Percentiles rank a stretch among this genome's conserved stretches.
These are phyloP conservation scores for Martiniozyma abietophila DNA, from an alignment of 805 yeast species.

Conservation along the genomic window DNA sequence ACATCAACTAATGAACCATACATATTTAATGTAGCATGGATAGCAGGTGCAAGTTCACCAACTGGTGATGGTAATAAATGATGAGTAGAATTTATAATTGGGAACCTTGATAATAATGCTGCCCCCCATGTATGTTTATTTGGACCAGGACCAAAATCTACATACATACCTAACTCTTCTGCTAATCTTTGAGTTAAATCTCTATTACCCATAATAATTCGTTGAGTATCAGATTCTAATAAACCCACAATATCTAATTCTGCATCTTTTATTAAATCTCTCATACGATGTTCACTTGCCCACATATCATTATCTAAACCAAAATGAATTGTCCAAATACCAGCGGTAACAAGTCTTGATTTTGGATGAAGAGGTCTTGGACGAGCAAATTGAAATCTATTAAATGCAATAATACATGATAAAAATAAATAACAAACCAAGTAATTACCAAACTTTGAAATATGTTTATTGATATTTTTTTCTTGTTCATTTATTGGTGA, in stretches of 20 bases:
- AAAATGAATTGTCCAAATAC: conserved; percentile 97
- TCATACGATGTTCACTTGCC: conserved; percentile 90
- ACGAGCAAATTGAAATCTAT: conserved; percentile 48
- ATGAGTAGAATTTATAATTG: conserved; percentile 83
- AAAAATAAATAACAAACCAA: conserved; percentile 32
- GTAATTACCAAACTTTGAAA: conserved; percentile 17
- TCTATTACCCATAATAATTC: conserved; percentile 90
- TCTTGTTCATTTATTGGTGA: neutral
- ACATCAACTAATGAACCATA: conserved; percentile 84
- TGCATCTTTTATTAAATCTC: conserved; percentile 70
- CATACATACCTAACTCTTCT: conserved; percentile 89
- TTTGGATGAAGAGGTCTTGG: conserved; percentile 63
- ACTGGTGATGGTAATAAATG: conserved; percentile 93
- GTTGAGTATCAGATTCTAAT: conserved; percentile 87
- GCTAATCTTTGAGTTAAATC: conserved; percentile 88
- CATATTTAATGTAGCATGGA: conserved; percentile 88
- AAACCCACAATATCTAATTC: conserved; percentile 88
- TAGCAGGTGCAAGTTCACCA: conserved; percentile 97
- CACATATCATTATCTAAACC: conserved; percentile 97
- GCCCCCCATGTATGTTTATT: conserved; percentile 98
- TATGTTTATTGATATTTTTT: conserved; percentile 3
- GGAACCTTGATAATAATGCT: conserved; percentile 86
- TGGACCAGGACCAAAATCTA: conserved; percentile 97
- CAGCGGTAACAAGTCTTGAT: conserved; percentile 77
- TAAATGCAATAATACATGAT: conserved; percentile 43